Evolutionary conservation across 192 early-diverging fungal species (phyloP).

Genomic region (Coemansia javaensis): DNA sequence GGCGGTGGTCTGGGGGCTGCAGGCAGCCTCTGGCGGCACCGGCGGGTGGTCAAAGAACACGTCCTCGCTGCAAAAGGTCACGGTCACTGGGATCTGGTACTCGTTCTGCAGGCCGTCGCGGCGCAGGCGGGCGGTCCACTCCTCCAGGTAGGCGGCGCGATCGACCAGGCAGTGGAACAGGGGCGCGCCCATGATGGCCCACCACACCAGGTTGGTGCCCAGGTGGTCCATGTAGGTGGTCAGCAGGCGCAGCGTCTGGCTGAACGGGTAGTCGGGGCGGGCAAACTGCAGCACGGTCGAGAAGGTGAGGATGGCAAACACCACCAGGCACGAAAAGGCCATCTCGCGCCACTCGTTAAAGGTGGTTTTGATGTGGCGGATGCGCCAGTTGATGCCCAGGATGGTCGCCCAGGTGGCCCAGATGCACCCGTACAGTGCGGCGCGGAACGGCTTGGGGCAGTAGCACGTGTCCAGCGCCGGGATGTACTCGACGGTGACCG

Average conservation of each 20-base stretch:
- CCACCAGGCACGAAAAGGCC: conserved; percentile 23
- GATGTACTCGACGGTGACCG: conserved; percentile 30
- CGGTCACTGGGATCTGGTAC: conserved; percentile 23
- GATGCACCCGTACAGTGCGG: conserved; percentile 23
- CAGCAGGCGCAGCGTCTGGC: conserved; percentile 21
- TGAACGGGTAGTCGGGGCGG: conserved; percentile 29
- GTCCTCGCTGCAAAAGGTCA: conserved; percentile 6
- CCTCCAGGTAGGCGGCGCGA: conserved; percentile 15
- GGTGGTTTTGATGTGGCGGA: conserved; percentile 47
- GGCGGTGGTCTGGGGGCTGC: conserved; percentile 2
- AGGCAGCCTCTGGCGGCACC: conserved; percentile 5
- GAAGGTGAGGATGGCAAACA: conserved; percentile 32
- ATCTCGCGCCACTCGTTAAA: conserved; percentile 50
- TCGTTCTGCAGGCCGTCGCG: conserved; percentile 39
- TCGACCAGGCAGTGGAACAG: conserved; percentile 31
- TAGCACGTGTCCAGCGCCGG: conserved; percentile 25
- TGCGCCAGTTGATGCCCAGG: conserved; percentile 28
- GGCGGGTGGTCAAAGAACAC: conserved; percentile 13
- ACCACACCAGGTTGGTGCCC: conserved; percentile 40
- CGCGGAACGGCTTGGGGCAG: conserved; percentile 26
- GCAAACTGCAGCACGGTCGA: conserved; percentile 23
- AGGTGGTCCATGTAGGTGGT: conserved; percentile 36
- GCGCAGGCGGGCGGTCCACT: conserved; percentile 24
- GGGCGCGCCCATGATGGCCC: conserved; percentile 41
- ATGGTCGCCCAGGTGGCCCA: conserved; percentile 42